Evolutionary conservation across 2,329 filamentous ascomycete species (phyloP), one percentile per base, ranked within the genome.

Genomic region (Metarhizium guizhouense): DNA sequence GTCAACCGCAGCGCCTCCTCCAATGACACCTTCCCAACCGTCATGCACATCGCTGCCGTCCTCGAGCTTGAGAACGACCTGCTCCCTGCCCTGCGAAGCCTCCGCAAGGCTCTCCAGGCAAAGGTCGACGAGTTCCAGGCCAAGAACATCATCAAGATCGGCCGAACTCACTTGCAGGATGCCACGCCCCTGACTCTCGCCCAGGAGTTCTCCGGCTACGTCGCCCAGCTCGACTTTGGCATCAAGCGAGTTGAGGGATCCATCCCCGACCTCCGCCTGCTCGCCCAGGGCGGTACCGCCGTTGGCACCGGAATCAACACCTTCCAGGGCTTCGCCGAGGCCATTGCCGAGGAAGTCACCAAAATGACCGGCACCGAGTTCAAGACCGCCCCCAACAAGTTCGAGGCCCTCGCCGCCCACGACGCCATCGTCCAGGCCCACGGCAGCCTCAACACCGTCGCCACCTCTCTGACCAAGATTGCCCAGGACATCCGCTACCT

Each of bases 1-100:
- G 94, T 99, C 74, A 99, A 99, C 84, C 95, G 95, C 85, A 95
- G 89, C 62, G 94, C 94, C 64, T 96, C 91, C 52, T 97, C 94
- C 68, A 99, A 99, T 79, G 94, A 99, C 72, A 96, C 93, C 64
- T 99, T 99, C 84, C 94, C 94, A 47, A 97, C 94, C 63, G 94
- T 96, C 71, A 99, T 99, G 94, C 94, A 97, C 81, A 96, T 99
- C 70, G 93, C 94, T 58, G 93, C 93, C 60, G 92, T 97, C 51
- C 82, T 97, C 58, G 94, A 97, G 74, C 81, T 96, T 58, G 91
- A 96, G 76, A 81, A 87, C 68, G 82, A 87, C 65, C 85, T 99
- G 49, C 76, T 97, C 18, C 94, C 94, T 43, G 81, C 90, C 51
- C 80, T 97, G 60, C 85, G 80, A 73, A 90, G 84, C 73, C 83